Conservation (phyloP, 2,329 filamentous ascomycete species). For the Lecanicillium sp. region DNA sequence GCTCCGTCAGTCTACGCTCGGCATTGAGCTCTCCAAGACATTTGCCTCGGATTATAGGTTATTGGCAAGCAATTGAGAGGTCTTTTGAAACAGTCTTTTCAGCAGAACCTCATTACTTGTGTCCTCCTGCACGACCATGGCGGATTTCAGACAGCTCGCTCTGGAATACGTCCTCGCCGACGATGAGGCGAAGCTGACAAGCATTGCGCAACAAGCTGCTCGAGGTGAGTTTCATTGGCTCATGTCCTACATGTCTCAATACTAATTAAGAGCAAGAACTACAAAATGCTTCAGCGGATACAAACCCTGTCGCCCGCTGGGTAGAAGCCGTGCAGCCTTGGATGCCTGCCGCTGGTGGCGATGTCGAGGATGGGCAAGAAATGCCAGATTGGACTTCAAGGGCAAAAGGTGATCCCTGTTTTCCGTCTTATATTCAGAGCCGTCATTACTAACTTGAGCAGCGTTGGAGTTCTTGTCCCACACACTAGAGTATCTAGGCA, state of each 20-base stretch:
- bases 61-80: too few relatives aligned
- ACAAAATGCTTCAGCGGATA: slow-evolving; percentile 31
- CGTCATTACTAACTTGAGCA: slow-evolving; percentile 12
- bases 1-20: too few relatives aligned
- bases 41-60: too few relatives aligned
- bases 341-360: slow-evolving; percentile 36
- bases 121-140: slow-evolving; percentile 28
- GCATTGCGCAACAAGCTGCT: slow-evolving; percentile 37
- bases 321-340: slow-evolving; percentile 46
- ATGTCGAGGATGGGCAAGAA: slow-evolving; percentile 30
- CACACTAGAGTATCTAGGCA: slow-evolving; percentile 40
- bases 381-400: slow-evolving; percentile 43
- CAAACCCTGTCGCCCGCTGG: slow-evolving; percentile 43
- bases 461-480: slow-evolving; percentile 49
- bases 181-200: slow-evolving; percentile 29
- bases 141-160: slow-evolving; percentile 42
- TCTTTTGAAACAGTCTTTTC: too few relatives aligned
- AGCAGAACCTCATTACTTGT: background rate
- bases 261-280: slow-evolving; percentile 28
- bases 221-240: slow-evolving; percentile 20
- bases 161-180: slow-evolving; percentile 47
- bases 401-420: slow-evolving; percentile 35
- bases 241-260: slow-evolving; percentile 2
- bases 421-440: background rate
- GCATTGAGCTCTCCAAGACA: too few relatives aligned